Percentiles rank a stretch among this genome's conserved stretches.
These are phyloP conservation scores for Nitzschia palea DNA, from an alignment of 108 stramenopile species.

Conservation along the genomic window DNA sequence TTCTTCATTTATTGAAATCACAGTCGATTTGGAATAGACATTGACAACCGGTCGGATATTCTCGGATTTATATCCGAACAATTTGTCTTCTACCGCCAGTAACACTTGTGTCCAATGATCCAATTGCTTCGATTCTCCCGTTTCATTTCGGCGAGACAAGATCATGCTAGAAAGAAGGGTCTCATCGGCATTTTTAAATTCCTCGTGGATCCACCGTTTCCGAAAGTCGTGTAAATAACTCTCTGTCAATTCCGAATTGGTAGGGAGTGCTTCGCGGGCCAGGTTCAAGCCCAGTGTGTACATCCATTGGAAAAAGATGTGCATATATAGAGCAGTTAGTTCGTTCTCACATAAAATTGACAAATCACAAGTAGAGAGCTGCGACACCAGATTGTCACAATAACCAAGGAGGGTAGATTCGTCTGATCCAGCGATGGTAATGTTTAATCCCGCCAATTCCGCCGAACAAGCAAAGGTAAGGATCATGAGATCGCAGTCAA, in stretches of 20 bases:
- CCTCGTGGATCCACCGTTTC: neutral
- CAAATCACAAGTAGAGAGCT: neutral
- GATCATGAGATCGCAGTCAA: slow-evolving; percentile 8
- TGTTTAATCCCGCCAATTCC: neutral
- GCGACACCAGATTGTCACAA: neutral
- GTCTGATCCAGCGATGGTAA: neutral
- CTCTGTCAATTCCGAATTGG: too few species aligned
- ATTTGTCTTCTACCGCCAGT: slow-evolving; percentile 6
- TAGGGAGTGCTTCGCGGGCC: neutral
- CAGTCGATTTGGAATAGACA: slow-evolving; percentile 23
- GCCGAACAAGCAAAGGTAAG: slow-evolving; percentile 5
- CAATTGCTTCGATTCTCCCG: neutral
- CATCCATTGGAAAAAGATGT: slow-evolving; percentile 21
- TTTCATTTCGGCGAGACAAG: neutral
- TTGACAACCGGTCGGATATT: slow-evolving; percentile 15
- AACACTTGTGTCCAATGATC: slow-evolving; percentile 14
- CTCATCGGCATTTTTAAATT: neutral
- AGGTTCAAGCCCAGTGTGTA: neutral
- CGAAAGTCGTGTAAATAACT: neutral
- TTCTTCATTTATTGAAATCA: neutral
- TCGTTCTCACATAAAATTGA: slow-evolving; percentile 8
- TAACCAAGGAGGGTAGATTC: slow-evolving; percentile 1
- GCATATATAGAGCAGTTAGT: slow-evolving; percentile 5
- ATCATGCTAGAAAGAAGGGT: neutral
- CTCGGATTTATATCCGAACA: slow-evolving; percentile 17